Evolutionary conservation across 257 asterid genomes (phyloP), one percentile per base, ranked within the genome.

Genomic region (Forsythia suspensa): DNA sequence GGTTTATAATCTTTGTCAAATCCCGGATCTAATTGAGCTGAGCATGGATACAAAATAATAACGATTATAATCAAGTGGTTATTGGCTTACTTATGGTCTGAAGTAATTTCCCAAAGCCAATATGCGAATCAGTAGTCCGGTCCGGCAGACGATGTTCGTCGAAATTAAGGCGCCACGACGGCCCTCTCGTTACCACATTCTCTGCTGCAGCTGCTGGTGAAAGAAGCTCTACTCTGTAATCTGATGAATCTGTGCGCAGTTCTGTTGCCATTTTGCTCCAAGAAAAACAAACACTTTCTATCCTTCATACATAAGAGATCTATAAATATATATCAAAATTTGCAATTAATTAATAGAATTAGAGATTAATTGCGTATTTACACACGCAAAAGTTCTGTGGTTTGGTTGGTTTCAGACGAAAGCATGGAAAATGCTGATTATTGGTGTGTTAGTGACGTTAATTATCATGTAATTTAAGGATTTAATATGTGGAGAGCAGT

Each of bases 131-230:
- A 24, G 65, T 15, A 29, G 37, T 39, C 10, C 5, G 68, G 15
- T 77, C 37, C 3, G 74, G 74, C 24, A 76, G 80, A n/a, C 43
- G 46, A 77, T 69, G 48, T 24, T 77, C 75, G 13, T 76, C 74
- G 12, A 77, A 77, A 77, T 59, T 77, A 42, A 77, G 41, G 38
- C 80, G 74, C 80, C 80, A 77, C 4, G 80, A 77, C 6, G 80
- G 75, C n/a, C 68, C 66, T 21, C 65, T 34, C n/a, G 40, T 24
- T 61, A 61, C 16, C 10, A 8, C 65, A 4, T 13, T 11, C 10
- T 46, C 48, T 8, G 74, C 75, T 52, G 7, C 42, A 4, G 72
- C 73, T 61, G 38, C 69, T 36, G 80, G 80, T 21, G 80, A 77
- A 69, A 77, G 80, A 67, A 77, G 80, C 37, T 77, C 80, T 39